Base-by-base conservation (phyloP, 169 alveolate species). In the Besnoitia besnoiti region DNA sequence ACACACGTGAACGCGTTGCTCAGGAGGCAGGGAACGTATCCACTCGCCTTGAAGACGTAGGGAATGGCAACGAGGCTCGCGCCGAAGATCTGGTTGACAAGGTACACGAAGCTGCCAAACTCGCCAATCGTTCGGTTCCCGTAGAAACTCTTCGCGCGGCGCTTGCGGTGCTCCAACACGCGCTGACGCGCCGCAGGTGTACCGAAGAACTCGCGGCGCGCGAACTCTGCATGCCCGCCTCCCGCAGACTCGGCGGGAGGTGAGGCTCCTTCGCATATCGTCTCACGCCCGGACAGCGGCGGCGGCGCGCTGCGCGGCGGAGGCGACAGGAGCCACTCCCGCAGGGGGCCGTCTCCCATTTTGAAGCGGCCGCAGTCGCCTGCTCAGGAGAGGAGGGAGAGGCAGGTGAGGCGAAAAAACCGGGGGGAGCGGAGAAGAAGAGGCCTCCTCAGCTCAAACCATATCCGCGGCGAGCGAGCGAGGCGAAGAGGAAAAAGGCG, bases 51-150 rank as follows among this genome's bases (percentile, higher is more conserved):
- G 44, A 89, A 89, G 39, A 89, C 93, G 44, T 44, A 46, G 37
- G 93, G 93, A 35, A 89, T 59, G 40, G 93, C 93, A 35, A 89
- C 88, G 27, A 89, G 89, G 47, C 92, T 87, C 46, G 92, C 85
- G 39, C 93, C 93, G 89, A 89, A 89, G 42, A 89, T 59, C 55
- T 89, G 93, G 59, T 89, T 89, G 79, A 89, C 91, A 37, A 85
- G 88, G 46, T 91, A 91, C 37, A 91, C 88, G 47, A 85, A 76
- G 33, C 85, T 80, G 1, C 91, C 90, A 8, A 50, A 24, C 47
- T 91, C 91, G 42, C 94, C 91, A 76, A 84, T 50, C 27, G 40
- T 61, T 33, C 91, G 73, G 84, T 37, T 51, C 24, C 93, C 93
- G 73, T 62, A 89, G 49, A 87, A 87, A 1, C 47, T 77, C 40